Percentiles rank a stretch among this genome's conserved stretches.
These are phyloP conservation scores for Serendipita sp. DNA, from an alignment of 1,284 basidiomycete genomes.

Conservation along the genomic window DNA sequence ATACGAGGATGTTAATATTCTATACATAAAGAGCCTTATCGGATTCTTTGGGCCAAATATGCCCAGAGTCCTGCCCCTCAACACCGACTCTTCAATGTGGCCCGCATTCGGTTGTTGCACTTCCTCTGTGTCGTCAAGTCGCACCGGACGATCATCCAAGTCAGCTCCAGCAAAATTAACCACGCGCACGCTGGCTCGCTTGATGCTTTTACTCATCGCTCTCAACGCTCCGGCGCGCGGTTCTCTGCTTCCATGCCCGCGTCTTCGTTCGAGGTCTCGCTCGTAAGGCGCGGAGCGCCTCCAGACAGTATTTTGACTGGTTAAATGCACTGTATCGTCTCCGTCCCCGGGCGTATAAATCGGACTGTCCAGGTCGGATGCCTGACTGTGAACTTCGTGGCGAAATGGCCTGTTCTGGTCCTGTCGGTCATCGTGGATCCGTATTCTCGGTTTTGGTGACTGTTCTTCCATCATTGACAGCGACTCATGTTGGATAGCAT, in stretches of 20 bases:
- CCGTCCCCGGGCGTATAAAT: background rate
- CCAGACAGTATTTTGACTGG: constrained; percentile 2
- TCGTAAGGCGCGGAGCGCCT: constrained; percentile 5
- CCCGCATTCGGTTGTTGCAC: constrained; percentile 18
- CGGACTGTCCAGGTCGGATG: constrained; percentile 4
- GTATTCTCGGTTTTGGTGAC: background rate
- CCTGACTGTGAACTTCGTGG: constrained; percentile 4
- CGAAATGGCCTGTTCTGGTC: background rate
- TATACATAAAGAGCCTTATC: constrained; percentile 48
- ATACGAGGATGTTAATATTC: constrained; percentile 56
- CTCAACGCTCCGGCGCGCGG: constrained; percentile 24
- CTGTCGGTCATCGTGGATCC: background rate
- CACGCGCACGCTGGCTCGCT: constrained; percentile 66
- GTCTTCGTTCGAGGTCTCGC: constrained; percentile 2
- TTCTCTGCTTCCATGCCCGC: background rate
- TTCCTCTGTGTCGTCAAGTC: constrained; percentile 36
- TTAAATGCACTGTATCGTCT: constrained; percentile 5
- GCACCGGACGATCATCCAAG: constrained; percentile 34
- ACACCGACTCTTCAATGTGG: constrained; percentile 22
- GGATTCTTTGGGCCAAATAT: constrained; percentile 57
- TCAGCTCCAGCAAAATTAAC: constrained; percentile 64
- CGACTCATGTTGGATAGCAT: background rate
- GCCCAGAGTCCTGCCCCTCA: constrained; percentile 72
- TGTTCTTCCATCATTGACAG: background rate
- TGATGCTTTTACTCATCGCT: constrained; percentile 42